Percentiles rank a stretch among this genome's conserved stretches.
Evolutionary conservation across 2,329 filamentous ascomycete genomes (phyloP).

Genomic region (Alternaria consortialis): DNA sequence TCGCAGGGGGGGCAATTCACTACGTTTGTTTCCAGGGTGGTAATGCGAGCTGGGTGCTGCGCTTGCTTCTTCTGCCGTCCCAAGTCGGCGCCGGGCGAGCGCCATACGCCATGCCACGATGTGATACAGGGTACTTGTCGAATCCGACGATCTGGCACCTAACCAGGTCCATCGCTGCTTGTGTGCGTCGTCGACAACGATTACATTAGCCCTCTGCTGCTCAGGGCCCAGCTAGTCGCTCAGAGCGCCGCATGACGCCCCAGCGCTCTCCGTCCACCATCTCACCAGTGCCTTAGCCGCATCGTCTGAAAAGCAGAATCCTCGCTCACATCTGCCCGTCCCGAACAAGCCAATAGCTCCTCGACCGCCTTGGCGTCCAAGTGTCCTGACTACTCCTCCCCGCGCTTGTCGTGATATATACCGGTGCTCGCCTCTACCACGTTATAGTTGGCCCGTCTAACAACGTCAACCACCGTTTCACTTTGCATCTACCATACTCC

Average conservation of each 20-base stretch:
- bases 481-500: conserved; percentile 16
- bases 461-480: conserved; percentile 25
- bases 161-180: conserved; percentile 41
- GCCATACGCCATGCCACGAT: conserved; percentile 51
- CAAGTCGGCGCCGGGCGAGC: conserved; percentile 37
- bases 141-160: conserved; percentile 53
- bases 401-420: conserved; percentile 47
- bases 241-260: conserved; percentile 48
- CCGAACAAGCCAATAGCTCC: conserved; percentile 47
- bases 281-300: conserved; percentile 49
- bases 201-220: conserved; percentile 48
- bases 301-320: conserved; percentile 48
- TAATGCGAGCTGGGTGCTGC: conserved; percentile 34
- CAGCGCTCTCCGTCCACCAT: conserved; percentile 42
- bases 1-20: conserved; percentile 33
- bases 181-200: conserved; percentile 37
- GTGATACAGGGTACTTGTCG: conserved; percentile 51
- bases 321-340: conserved; percentile 44
- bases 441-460: conserved; percentile 38
- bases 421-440: conserved; percentile 39
- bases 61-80: conserved; percentile 43
- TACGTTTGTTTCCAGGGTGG: conserved; percentile 32
- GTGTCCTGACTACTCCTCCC: conserved; percentile 35
- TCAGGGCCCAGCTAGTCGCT: conserved; percentile 44
- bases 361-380: conserved; percentile 44